A percentile compares a stretch with the other conserved stretches of the same genome.
Evolutionary conservation across 306 rosid species (phyloP).

Genomic region (Ziziphus jujuba): DNA sequence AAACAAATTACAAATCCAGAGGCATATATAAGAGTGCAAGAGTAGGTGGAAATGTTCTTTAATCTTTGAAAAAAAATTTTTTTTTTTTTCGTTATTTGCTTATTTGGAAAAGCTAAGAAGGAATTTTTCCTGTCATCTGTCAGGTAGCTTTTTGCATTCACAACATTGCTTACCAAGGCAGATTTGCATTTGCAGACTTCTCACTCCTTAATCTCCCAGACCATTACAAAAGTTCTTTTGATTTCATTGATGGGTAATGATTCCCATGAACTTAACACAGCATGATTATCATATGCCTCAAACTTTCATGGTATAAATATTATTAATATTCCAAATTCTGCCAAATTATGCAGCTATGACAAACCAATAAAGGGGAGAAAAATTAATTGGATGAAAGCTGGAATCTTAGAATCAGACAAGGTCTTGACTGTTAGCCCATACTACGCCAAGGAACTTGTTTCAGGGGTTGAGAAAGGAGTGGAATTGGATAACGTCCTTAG

Average conservation of each 20-base stretch:
- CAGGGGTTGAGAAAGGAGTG: conserved; percentile 60
- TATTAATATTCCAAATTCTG: no score
- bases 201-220: conserved; percentile 63
- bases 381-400: conserved; percentile 83
- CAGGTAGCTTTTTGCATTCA: conserved; percentile 78
- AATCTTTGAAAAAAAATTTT: not conserved
- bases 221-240: conserved; percentile 64
- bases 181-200: conserved; percentile 58
- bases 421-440: conserved; percentile 78
- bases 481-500: conserved; percentile 65
- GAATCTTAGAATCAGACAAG: conserved; percentile 52
- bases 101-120: conserved; percentile 14
- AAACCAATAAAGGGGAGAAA: conserved; percentile 71
- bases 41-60: conserved; percentile 34
- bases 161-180: conserved; percentile 87
- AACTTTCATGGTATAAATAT: not conserved
- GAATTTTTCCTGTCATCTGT: conserved; percentile 8
- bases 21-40: conserved; percentile 56
- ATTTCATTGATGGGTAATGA: conserved; percentile 76
- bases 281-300: not conserved
- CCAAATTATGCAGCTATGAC: conserved; percentile 44
- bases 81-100: conserved; percentile 2
- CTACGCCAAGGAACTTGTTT: conserved; percentile 66
- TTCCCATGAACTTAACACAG: conserved; percentile 4
- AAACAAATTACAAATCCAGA: conserved; percentile 48